Evolutionary conservation across 2,329 filamentous ascomycete genomes (phyloP).

Genomic region (Sporothrix variecibatus): DNA sequence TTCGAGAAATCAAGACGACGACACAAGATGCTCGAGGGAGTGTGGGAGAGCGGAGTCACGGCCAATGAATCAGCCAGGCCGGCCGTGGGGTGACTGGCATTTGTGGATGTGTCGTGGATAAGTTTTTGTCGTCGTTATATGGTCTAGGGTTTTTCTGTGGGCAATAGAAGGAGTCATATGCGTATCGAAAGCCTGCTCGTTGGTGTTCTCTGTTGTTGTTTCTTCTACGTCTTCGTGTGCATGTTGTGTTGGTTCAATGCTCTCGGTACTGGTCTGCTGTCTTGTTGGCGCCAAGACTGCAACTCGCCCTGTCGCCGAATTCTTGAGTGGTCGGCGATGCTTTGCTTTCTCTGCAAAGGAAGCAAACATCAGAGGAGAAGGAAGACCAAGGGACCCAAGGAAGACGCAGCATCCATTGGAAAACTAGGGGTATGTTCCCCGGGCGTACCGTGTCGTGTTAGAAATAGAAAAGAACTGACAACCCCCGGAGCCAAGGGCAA

Average conservation of each 20-base stretch:
- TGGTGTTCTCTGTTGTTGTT: not conserved
- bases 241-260: not conserved
- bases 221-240: not conserved
- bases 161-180: not conserved
- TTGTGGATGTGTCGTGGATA: not conserved
- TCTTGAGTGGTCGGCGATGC: not conserved
- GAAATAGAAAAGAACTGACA: not conserved
- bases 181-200: not conserved
- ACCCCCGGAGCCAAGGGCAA: not conserved
- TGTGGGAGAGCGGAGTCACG: not conserved
- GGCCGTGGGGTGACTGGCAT: not conserved
- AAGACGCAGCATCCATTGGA: not conserved
- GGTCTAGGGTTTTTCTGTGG: not conserved
- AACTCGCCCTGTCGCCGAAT: not conserved
- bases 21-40: not conserved
- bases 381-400: not conserved
- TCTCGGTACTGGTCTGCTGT: not conserved
- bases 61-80: not conserved
- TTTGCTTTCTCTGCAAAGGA: not conserved
- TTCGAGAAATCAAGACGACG: not conserved
- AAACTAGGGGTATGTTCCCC: not conserved
- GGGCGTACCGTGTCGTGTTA: not conserved
- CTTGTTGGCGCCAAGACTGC: not conserved
- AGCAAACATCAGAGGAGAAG: not conserved
- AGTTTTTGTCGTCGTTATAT: not conserved